Evolutionary conservation across 2,329 filamentous ascomycete species (phyloP).

Genomic region (Penicillium sp.): DNA sequence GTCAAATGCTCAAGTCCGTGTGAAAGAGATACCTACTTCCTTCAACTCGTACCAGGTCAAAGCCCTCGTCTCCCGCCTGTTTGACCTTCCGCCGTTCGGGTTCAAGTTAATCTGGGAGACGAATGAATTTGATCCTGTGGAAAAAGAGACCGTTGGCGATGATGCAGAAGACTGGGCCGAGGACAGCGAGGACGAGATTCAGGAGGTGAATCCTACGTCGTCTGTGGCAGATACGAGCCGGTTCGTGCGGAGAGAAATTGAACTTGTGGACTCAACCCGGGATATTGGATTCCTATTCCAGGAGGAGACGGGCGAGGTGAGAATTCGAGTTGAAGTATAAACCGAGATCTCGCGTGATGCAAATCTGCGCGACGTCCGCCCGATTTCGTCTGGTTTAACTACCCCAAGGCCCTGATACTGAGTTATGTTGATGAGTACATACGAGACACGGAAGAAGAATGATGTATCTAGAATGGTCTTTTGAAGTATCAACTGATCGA

Average conservation of each 20-base stretch:
- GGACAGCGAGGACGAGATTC: constrained; percentile 36
- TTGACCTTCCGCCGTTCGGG: constrained; percentile 61
- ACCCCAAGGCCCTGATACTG: too few species aligned
- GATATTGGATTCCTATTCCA: constrained; percentile 75
- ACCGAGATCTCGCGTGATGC: constrained; percentile 1
- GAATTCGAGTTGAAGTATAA: constrained; percentile 63
- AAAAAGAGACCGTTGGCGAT: constrained; percentile 59
- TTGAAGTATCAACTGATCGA: constrained; percentile 8
- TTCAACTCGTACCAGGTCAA: constrained; percentile 80
- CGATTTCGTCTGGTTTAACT: too few species aligned
- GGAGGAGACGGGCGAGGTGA: constrained; percentile 64
- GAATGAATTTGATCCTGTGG: constrained; percentile 81
- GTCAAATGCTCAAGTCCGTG: constrained; percentile 26
- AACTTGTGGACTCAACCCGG: constrained; percentile 74
- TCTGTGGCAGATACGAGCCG: constrained; percentile 46
- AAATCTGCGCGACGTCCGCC: too few species aligned
- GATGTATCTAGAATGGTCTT: constrained; percentile 3
- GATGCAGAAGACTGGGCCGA: constrained; percentile 49
- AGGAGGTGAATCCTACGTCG: constrained; percentile 3
- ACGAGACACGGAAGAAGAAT: too few species aligned
- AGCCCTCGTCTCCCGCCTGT: constrained; percentile 70
- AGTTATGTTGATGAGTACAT: too few species aligned
- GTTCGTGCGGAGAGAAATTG: constrained; percentile 75
- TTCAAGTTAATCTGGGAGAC: constrained; percentile 80
- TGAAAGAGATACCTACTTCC: constrained; percentile 65